Evolutionary conservation across 768 basidiomycete genomes (phyloP), one percentile per base, ranked within the genome.

Genomic region (Lentinula boryana): DNA sequence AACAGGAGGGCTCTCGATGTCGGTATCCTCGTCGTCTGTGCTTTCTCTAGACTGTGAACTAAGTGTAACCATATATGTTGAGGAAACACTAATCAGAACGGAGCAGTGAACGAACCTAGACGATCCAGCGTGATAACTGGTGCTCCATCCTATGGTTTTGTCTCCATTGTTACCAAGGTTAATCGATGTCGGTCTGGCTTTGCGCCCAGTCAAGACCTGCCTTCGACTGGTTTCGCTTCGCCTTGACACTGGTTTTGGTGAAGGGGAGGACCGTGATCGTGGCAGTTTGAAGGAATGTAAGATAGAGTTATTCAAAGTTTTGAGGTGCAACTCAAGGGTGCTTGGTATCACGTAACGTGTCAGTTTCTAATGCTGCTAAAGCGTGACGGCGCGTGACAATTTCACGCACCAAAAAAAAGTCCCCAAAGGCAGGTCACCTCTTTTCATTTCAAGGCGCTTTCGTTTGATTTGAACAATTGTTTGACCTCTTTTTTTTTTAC

Each of bases 121-220:
- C 36, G 90, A 90, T 49, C 91, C 91, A 32, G 87, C 91, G 61
- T 91, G 88, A 73, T 93, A 93, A 65, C 91, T 93, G 12, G 91
- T 92, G 68, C 89, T 93, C 86, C 91, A 84, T 65, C 86, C 91
- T 65, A 85, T 68, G 62, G 72, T 72, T 60, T 70, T 53, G 61
- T 67, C 56, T 51, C 58, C 65, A 21, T 31, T 33, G 33, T 65
- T 64, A 60, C 64, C 63, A 63, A 56, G 63, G 40, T 56, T 67
- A 6, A 50, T 48, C 1, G 57, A 58, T n/a, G 46, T 21, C 58
- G 71, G 71, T 59, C 77, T 74, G 65, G 70, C 71, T 67, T 68
- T 67, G 58, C 69, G 74, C 58, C 67, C 70, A 65, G 68, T 75
- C 62, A 67, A 72, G 55, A 63, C 65, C 55, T 71, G 69, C 69